Base-by-base conservation (phyloP, 108 stramenopile genomes). In the Nitzschia sp. region DNA sequence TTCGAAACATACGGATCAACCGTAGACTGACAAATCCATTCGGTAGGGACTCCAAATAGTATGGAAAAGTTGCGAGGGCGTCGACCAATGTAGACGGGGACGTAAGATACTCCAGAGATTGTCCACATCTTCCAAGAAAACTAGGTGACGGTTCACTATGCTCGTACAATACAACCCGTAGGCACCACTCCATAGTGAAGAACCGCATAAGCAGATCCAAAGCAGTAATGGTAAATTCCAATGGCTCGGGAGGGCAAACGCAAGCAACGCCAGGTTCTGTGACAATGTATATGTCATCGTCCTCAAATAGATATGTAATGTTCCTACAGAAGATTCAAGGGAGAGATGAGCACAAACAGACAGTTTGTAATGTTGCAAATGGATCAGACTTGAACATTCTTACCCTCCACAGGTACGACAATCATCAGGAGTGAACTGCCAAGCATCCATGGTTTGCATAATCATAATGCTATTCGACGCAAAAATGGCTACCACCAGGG, bases 141-240 rank as follows among this genome's bases (percentile, higher is more conserved):
- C 39, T 22, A 2, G 53, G 42, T 17, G 17, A 29, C 24, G 63
- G 60, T 44, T 72, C 34, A n/a, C 39, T 64, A 21, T 50, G 41
- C 14, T 51, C 69, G 73, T 70, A 90, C 10, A 37, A 55, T 2
- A 85, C 17, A 19, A 83, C 72, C 46, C 86, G 76, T 3, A 85
- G 46, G 10, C 58, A 68, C 83, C 85, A 89, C 72, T 89, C 88
- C 9, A 82, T 52, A 2, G 86, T 65, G 59, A 90, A 86, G 39
- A 90, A 79, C 17, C 60, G 65, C 43, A 86, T 71, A 7, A 86
- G 34, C 34, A 22, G 69, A 51, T 79, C 60, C 57, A 78, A 34
- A 7, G 65, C 26, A 15, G 19, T 9, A 9, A 69, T 61, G 1
- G 70, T 70, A 17, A 65, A 71, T 34, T 53, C 44, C 3, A 61